phyloP scores from a whole-genome alignment of 306 rosid genomes.

The Macrotyloma uniflorum region DNA sequence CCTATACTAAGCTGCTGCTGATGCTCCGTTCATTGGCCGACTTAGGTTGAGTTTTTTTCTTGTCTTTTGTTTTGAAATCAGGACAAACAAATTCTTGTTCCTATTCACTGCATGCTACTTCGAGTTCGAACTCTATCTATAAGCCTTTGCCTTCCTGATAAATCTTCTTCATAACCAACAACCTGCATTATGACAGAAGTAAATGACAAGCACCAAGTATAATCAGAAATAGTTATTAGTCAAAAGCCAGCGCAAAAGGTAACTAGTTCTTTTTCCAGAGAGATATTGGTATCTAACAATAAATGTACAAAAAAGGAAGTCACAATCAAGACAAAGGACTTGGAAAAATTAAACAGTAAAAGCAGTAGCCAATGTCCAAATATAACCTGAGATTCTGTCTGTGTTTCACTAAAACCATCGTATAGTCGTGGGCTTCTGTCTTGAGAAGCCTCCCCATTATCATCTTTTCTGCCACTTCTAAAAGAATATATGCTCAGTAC shows the following conservation, averaged over 20 bases:
- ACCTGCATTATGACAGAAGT: constrained; percentile 58
- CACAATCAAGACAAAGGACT: background rate
- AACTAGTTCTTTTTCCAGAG: constrained; percentile 12
- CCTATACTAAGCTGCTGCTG: constrained; percentile 27
- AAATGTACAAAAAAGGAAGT: background rate
- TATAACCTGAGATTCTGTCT: constrained; percentile 92
- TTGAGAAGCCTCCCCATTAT: constrained; percentile 47
- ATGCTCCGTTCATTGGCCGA: constrained; percentile 32
- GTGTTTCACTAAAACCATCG: constrained; percentile 88
- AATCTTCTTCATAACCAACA: constrained; percentile 86
- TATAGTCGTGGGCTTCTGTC: constrained; percentile 51
- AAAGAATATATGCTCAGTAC: background rate
- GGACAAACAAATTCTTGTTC: constrained; percentile 25
- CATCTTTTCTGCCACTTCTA: constrained; percentile 59
- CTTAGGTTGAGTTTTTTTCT: constrained; percentile 12
- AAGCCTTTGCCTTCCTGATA: constrained; percentile 94
- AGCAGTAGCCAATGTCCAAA: constrained; percentile 17
- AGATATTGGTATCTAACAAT: constrained; percentile 4
- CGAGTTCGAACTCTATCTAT: constrained; percentile 79
- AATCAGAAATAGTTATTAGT: background rate
- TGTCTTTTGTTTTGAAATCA: background rate
- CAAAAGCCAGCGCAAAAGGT: constrained; percentile 10
- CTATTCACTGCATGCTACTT: constrained; percentile 59
- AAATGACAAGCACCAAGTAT: constrained; percentile 28
- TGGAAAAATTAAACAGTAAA: constrained; percentile 13